Percentiles rank a stretch among this genome's conserved stretches.
Conservation (phyloP, 305 asterid species). For the Solanum hybrid region DNA sequence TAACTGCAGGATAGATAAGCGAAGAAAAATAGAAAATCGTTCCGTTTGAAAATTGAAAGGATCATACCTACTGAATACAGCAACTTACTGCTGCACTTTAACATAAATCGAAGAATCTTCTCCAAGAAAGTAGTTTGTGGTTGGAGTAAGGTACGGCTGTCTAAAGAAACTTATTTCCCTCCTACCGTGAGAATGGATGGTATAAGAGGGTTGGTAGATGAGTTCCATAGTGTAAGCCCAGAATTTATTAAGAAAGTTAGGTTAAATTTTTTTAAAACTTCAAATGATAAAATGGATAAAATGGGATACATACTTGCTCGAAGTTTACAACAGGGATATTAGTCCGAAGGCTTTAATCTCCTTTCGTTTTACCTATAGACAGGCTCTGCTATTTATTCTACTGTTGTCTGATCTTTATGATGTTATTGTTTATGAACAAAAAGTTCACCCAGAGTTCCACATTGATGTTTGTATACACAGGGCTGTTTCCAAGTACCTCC, state of each 20-base stretch:
- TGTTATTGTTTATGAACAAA: not conserved
- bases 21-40: not conserved
- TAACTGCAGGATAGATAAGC: too few species aligned
- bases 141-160: not conserved
- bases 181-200: not conserved
- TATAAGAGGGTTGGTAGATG: not conserved
- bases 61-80: not conserved
- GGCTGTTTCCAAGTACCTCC: constrained; percentile 91
- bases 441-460: not conserved
- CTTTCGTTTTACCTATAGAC: not conserved
- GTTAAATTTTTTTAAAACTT: not conserved
- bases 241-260: not conserved
- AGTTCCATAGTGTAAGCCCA: not conserved
- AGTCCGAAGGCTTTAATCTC: not conserved
- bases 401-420: not conserved
- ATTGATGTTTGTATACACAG: constrained; percentile 23
- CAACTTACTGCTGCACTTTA: not conserved
- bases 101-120: not conserved
- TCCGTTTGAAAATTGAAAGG: not conserved
- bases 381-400: not conserved
- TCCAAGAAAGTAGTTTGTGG: not conserved
- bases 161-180: not conserved
- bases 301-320: not conserved
- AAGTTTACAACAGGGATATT: not conserved
- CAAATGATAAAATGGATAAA: not conserved